phyloP scores from a whole-genome alignment of 345 rosid species.

The Dovyalis caffra region DNA sequence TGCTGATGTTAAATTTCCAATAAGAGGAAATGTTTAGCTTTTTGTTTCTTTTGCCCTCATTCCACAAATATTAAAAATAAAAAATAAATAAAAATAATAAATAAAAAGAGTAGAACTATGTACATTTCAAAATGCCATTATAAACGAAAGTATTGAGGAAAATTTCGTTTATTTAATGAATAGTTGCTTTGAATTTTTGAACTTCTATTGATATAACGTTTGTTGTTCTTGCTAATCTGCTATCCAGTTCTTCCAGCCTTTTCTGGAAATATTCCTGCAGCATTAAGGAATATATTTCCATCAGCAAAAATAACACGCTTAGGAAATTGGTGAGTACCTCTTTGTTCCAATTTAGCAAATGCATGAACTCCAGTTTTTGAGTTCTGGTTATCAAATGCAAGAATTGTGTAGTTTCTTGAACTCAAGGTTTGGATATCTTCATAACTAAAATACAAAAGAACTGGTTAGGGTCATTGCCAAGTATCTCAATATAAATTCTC shows the following conservation, averaged over 20 bases:
- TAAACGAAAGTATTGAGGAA: neutral
- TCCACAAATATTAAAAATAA: too few relatives aligned
- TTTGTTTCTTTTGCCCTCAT: too few relatives aligned
- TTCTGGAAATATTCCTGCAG: constrained; percentile 71
- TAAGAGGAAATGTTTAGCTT: too few relatives aligned
- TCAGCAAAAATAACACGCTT: constrained; percentile 63
- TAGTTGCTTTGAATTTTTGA: neutral
- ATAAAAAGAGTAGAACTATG: neutral
- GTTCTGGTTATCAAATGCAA: constrained; percentile 10
- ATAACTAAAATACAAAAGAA: neutral
- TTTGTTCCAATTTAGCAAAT: constrained; percentile 6
- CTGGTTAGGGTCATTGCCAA: neutral
- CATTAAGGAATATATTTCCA: constrained; percentile 48
- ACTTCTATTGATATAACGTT: neutral
- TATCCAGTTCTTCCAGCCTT: constrained; percentile 71
- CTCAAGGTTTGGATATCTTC: neutral
- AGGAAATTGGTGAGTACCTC: constrained; percentile 60
- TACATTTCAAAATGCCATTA: neutral
- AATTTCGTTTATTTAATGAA: neutral
- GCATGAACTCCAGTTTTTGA: constrained; percentile 8
- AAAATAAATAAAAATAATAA: too few relatives aligned
- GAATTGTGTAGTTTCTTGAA: constrained; percentile 1
- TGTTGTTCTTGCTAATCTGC: constrained; percentile 15
- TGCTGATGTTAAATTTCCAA: too few relatives aligned
- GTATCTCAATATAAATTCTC: neutral